Evolutionary conservation across 352 stramenopile genomes (phyloP), one percentile per base, ranked within the genome.

Genomic region (Paralagenidium karlingii): DNA sequence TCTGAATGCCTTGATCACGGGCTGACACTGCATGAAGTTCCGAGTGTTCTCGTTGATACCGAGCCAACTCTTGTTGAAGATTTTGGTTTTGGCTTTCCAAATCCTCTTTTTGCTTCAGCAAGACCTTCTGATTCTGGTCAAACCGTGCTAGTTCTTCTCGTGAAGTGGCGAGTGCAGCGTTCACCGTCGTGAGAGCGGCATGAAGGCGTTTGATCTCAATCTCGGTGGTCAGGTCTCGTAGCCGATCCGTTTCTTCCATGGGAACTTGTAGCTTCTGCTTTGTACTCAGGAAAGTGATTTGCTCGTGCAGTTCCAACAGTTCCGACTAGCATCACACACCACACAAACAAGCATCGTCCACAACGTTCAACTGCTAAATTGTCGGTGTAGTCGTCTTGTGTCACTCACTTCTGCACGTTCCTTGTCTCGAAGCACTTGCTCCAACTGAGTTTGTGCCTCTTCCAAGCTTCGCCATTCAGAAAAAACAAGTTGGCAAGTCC

Each of bases 271-370:
- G 68, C 13, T 68, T 70, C 24, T 58, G 53, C 43, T 71, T 65
- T 42, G 63, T 3, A 5, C 40, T 50, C 7, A 75, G 28, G 18
- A 74, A 68, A 22, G 68, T 45, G n/a, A 78, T 61, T 21, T 87
- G 64, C 36, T 78, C 57, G 27, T 78, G 70, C 40, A 80, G 39
- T 18, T 63, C 49, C 2, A n/a, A n/a, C n/a, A n/a, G n/a, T n/a
- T n/a, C n/a, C n/a, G n/a, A n/a, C n/a, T n/a, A n/a, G n/a, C n/a
- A n/a, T n/a, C n/a, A n/a, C n/a, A n/a, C n/a, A n/a, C n/a, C n/a
- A n/a, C n/a, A n/a, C n/a, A n/a, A n/a, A n/a, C n/a, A n/a, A n/a
- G n/a, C n/a, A n/a, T n/a, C n/a, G n/a, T n/a, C n/a, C n/a, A n/a
- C n/a, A n/a, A n/a, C n/a, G n/a, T 31, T 36, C 20, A 82, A 18